Percentiles rank a stretch among this genome's conserved stretches.
Evolutionary conservation across 2,329 filamentous ascomycete genomes (phyloP).

Genomic region (Exserohilum rostratum): DNA sequence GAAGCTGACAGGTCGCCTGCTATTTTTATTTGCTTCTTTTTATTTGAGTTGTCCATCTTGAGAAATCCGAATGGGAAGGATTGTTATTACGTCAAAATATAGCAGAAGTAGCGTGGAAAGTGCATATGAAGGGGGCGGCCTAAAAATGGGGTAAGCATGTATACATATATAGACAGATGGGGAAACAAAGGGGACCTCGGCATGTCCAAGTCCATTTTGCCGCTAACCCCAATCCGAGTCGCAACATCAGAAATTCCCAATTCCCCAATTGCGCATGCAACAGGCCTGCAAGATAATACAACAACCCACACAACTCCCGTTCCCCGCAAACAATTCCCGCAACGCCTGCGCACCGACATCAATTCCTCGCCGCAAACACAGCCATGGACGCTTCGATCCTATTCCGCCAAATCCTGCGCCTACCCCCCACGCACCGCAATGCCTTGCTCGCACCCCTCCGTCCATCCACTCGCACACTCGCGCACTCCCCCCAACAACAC

Average conservation of each 20-base stretch:
- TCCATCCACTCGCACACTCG: constrained; percentile 31
- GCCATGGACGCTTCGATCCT: constrained; percentile 34
- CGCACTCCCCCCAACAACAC: constrained; percentile 23
- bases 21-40: constrained; percentile 6
- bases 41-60: neutral
- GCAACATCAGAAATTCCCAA: constrained; percentile 3
- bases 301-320: neutral
- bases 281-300: too few relatives aligned
- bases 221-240: constrained; percentile 7
- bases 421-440: constrained; percentile 28
- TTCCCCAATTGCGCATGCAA: too few relatives aligned
- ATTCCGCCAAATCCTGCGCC: constrained; percentile 38
- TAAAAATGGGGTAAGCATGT: neutral
- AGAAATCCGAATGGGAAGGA: neutral
- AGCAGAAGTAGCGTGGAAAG: neutral
- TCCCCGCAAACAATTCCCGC: too few relatives aligned
- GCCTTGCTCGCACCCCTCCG: constrained; percentile 21
- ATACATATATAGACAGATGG: neutral
- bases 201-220: neutral
- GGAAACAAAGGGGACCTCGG: neutral
- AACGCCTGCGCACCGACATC: neutral
- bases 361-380: neutral
- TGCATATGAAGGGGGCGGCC: neutral
- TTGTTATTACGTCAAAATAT: neutral
- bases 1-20: neutral